Base-by-base conservation (phyloP, 2,329 filamentous ascomycete genomes). In the Penicillium decumbens region DNA sequence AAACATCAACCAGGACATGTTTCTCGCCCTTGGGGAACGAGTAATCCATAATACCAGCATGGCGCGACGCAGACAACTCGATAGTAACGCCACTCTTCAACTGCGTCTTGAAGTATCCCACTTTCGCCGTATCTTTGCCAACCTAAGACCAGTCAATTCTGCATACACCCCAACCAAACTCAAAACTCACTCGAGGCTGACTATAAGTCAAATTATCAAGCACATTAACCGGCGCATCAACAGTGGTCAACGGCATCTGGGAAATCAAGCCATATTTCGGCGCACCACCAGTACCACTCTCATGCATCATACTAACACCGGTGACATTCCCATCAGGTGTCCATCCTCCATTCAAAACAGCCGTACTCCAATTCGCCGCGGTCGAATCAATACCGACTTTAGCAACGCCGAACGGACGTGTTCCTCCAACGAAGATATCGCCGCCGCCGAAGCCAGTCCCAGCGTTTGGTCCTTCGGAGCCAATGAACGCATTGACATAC, bases 51-150 rank as follows among this genome's bases (percentile, higher is more conserved):
- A 88, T 68, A 0, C 82, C 80, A 1, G 81, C 75, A 58, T 81
- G 82, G n/a, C 82, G 77, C 0, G 82, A 77, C 0, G 79, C 76
- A 0, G 84, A 87, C 74, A 85, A 82, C 56, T 87, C 82, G 2
- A 78, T 78, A n/a, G 75, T 70, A 43, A 87, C 74, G 1, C 79
- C 78, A 38, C 73, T 78, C 49, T 78, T 71, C 40, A 88, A 66
- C 0, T 74, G 79, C 41, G 87, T 76, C 41, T 76, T 77, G 62
- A 85, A 87, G 54, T 83, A 82, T 0, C 84, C 84, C 1, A 84
- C 83, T 38, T 72, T 73, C 1, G 83, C 81, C 9, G 74, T 67
- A 9, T 85, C 79, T 23, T 71, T 77, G 2, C 72, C 73, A 44
- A 63, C 41, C 64, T 66, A 50, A 29, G 1, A 7, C 13, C 20